Percentiles rank a stretch among this genome's conserved stretches.
Conservation (phyloP, 2,329 filamentous ascomycete genomes). For the Cladophialophora exuberans region DNA sequence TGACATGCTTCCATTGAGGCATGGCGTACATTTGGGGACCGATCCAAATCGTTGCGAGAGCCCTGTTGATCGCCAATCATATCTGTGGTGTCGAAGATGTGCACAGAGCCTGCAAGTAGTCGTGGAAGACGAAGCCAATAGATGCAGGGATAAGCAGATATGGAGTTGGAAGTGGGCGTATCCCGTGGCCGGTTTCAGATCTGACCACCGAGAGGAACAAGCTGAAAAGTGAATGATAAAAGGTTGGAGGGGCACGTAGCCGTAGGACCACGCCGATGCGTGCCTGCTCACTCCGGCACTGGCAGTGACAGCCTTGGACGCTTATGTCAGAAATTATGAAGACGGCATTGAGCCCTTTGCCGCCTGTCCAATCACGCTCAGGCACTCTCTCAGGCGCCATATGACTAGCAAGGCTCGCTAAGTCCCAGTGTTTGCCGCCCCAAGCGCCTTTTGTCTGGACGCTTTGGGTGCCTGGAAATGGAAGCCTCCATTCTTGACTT, state of each 20-base stretch:
- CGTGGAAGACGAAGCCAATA: slow-evolving; percentile 1
- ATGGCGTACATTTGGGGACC: slow-evolving; percentile 17
- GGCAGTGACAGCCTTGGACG: too few relatives aligned
- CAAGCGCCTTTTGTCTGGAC: too few relatives aligned
- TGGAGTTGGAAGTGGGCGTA: neutral
- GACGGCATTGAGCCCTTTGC: neutral
- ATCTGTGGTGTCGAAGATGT: neutral
- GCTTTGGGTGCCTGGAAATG: too few relatives aligned
- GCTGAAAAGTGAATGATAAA: neutral
- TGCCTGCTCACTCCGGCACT: too few relatives aligned
- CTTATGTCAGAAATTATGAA: too few relatives aligned
- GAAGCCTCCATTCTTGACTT: slow-evolving; percentile 10
- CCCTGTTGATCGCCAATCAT: slow-evolving; percentile 9
- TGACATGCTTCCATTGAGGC: neutral
- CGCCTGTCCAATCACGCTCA: slow-evolving; percentile 15
- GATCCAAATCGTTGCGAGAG: slow-evolving; percentile 5
- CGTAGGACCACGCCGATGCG: too few relatives aligned
- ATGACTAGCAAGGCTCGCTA: neutral
- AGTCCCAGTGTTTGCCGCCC: too few relatives aligned
- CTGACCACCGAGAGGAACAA: neutral
- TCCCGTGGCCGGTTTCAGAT: neutral
- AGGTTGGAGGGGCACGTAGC: too few relatives aligned
- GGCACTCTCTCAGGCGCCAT: neutral
- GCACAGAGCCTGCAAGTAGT: too few relatives aligned
- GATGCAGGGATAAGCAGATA: too few relatives aligned